Evolutionary conservation across 2,329 filamentous ascomycete species (phyloP).

Genomic region (Zalaria sp.): DNA sequence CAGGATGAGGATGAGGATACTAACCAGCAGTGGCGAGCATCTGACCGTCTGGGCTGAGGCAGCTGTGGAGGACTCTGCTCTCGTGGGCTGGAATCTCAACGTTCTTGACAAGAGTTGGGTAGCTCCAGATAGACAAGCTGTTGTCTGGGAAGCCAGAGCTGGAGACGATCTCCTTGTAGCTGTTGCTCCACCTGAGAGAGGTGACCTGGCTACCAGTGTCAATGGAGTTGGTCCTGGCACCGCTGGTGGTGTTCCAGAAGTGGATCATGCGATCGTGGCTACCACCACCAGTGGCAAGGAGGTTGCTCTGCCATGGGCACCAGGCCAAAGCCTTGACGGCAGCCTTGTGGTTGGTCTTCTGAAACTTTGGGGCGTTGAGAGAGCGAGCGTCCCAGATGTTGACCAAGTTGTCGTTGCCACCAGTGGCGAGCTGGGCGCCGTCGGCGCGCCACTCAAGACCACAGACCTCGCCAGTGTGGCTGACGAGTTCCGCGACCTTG

Average conservation of each 20-base stretch:
- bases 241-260: conserved; percentile 99
- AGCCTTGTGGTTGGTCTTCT: conserved; percentile 98
- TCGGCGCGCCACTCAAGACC: conserved; percentile 96
- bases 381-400: conserved; percentile 98
- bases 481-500: conserved; percentile 94
- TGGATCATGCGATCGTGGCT: conserved; percentile 97
- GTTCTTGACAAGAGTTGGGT: conserved; percentile 91
- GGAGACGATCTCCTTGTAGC: conserved; percentile 96
- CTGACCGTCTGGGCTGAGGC: conserved; percentile 91
- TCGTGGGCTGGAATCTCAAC: conserved; percentile 97
- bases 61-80: conserved; percentile 91
- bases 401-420: conserved; percentile 97
- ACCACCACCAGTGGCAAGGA: conserved; percentile 89
- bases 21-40: conserved; percentile 86
- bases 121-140: conserved; percentile 97
- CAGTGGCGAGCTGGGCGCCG: conserved; percentile 89
- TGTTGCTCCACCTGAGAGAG: conserved; percentile 86
- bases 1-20: conserved; percentile 12
- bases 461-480: conserved; percentile 94
- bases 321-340: conserved; percentile 96
- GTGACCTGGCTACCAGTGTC: conserved; percentile 97
- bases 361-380: conserved; percentile 88
- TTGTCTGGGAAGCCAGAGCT: conserved; percentile 99
- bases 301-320: conserved; percentile 98
- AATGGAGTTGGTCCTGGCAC: conserved; percentile 96